Base-by-base conservation (phyloP, 78 protist species). In the Corallochytrium limacisporum region DNA sequence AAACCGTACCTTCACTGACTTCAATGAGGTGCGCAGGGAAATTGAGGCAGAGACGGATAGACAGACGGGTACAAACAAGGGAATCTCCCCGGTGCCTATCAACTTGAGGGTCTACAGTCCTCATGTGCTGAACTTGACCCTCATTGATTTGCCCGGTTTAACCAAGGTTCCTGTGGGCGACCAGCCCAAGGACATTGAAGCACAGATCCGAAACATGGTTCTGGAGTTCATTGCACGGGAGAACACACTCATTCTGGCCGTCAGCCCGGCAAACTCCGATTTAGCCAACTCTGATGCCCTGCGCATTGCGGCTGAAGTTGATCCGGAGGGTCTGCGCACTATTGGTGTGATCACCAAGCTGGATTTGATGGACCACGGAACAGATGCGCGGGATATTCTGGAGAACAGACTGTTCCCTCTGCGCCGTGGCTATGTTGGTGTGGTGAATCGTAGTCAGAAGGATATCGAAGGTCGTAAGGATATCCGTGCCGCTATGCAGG, bases 81-180 rank as follows among this genome's bases (percentile, higher is more conserved):
- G 29, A 31, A 51, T 74, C 40, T 62, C 90, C 40, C 4, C 79
- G 6, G 63, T 59, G 48, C 97, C 97, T 13, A 95, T 95, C 55
- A 50, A 75, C 15, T 69, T 92, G 36, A 75, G 55, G 51, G 72
- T 95, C 16, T 73, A 18, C 46, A 87, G 95, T 22, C 95, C 95
- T 42, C 37, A 77, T 24, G 97, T 90, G 8, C 60, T 93, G 33
- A 81, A 91, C 74, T 83, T 96, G 55, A 91, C 98, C 4, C 79
- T 96, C 37, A 84, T 96, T 28, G 99, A 96, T 65, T 65, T 91
- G 32, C 99, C 99, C 3, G 99, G 99, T 12, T 24, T 96, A 28
- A 90, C 96, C 6, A 74, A 74, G 61, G 40, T 73, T 5, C 77
- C 90, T 1, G 88, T 81, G 6, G 88, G 87, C 0, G 93, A 91